These are phyloP conservation scores for Chaetomium globosum DNA, from an alignment of 2,329 filamentous ascomycete species.

Conservation along the genomic window DNA sequence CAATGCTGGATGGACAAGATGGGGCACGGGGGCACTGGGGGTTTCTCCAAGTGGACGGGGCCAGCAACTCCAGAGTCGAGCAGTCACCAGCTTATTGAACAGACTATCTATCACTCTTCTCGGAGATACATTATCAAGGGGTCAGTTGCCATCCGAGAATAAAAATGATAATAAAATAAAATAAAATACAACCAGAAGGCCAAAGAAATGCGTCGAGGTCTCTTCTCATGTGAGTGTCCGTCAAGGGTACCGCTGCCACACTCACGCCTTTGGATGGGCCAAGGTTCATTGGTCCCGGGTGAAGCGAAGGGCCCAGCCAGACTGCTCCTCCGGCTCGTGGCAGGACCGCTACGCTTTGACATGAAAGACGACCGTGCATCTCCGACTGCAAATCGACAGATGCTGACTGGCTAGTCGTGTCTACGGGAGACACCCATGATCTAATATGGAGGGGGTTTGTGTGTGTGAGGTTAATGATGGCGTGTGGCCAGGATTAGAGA, in stretches of 20 bases:
- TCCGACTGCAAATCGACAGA: background rate
- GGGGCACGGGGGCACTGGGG: no score
- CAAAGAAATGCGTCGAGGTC: background rate
- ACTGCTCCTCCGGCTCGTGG: background rate
- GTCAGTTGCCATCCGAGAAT: no score
- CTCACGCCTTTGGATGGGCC: background rate
- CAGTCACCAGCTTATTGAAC: background rate
- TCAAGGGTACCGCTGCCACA: background rate
- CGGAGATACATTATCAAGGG: background rate
- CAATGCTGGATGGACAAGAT: background rate
- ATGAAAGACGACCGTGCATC: background rate
- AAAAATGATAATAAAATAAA: background rate
- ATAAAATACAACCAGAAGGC: background rate
- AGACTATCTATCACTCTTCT: background rate
- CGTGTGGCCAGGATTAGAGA: background rate
- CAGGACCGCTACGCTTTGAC: conserved; percentile 6
- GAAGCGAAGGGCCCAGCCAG: background rate
- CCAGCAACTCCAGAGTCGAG: background rate
- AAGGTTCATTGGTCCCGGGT: background rate
- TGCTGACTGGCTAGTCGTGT: background rate
- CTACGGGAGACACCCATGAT: background rate
- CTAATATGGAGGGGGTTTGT: background rate
- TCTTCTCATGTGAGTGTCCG: background rate
- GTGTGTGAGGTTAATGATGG: background rate
- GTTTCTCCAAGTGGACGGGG: background rate